Evolutionary conservation across 2,329 filamentous ascomycete genomes (phyloP), one percentile per base, ranked within the genome.

Genomic region (Coleophoma eucalyptorum): DNA sequence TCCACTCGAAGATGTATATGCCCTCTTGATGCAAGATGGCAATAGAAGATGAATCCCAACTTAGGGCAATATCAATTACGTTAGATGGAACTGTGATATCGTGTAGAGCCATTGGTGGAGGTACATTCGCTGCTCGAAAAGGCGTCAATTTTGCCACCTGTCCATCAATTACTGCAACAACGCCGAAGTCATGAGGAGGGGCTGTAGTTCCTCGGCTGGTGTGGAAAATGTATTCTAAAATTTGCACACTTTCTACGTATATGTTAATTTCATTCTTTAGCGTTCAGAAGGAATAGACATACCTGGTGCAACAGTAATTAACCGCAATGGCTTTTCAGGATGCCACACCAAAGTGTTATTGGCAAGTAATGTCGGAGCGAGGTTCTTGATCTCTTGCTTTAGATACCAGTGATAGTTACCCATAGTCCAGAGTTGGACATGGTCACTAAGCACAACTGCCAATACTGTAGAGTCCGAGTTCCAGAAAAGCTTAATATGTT

Each of bases 341-440:
- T 99, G 90, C 94, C 94, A 99, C 1, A 74, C 65, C 5, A 68
- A 19, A 15, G 61, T 54, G 18, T 26, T 52, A 16, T 40, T 46
- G n/a, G 54, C 31, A n/a, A 82, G 57, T 37, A 65, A 60, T 43
- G 62, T 47, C 37, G 68, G 61, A 3, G 61, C 58, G 12, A 59
- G 62, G 6, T 78, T 71, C 6, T 73, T 70, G 6, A 97, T 76
- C 65, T 97, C 91, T 66, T 96, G 91, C 72, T 99, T 99, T 15
- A 99, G 76, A 67, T 97, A 97, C 81, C 94, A 99, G 66, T 97
- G 90, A 60, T 99, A 99, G 67, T 99, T 99, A 18, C 90, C 89
- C 79, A 87, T 96, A 1, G 91, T 96, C 94, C 94, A 99, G 1
- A 99, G 74, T 65, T 99, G 94, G n/a, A 94, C 73, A 50, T 83